These are phyloP conservation scores for Zasmidium angulare DNA, from an alignment of 2,329 filamentous ascomycete genomes.

Conservation along the genomic window DNA sequence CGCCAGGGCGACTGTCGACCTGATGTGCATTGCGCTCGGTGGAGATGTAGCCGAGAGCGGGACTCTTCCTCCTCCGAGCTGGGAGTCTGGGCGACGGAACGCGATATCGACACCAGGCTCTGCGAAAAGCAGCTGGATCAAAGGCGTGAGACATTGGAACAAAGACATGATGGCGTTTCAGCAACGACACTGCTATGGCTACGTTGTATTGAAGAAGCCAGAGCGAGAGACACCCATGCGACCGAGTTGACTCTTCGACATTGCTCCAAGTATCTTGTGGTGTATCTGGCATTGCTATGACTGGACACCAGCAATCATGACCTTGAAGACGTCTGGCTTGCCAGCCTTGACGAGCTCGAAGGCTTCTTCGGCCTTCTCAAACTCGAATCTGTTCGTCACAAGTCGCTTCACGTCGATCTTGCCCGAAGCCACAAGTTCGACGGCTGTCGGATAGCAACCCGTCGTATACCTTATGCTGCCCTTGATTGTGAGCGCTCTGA, in stretches of 20 bases:
- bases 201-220: no score
- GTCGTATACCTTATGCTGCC: conserved; percentile 54
- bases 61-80: neutral
- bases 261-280: no score
- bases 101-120: no score
- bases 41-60: neutral
- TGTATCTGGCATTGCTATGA: conserved; percentile 2
- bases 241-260: neutral
- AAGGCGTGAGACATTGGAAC: no score
- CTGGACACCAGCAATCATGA: conserved; percentile 44
- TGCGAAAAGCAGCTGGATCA: no score
- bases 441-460: conserved; percentile 51
- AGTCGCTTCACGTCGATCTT: conserved; percentile 45
- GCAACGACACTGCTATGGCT: no score
- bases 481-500: conserved; percentile 49
- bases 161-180: no score
- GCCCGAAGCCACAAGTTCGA: conserved; percentile 52
- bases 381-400: conserved; percentile 43
- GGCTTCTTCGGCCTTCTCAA: conserved; percentile 50
- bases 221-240: neutral
- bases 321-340: conserved; percentile 42
- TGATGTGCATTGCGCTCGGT: conserved; percentile 33
- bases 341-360: conserved; percentile 47
- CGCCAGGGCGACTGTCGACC: conserved; percentile 9
- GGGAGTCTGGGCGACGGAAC: neutral